Base-by-base conservation (phyloP, 805 yeast genomes). In the Candida cerambycidarum region DNA sequence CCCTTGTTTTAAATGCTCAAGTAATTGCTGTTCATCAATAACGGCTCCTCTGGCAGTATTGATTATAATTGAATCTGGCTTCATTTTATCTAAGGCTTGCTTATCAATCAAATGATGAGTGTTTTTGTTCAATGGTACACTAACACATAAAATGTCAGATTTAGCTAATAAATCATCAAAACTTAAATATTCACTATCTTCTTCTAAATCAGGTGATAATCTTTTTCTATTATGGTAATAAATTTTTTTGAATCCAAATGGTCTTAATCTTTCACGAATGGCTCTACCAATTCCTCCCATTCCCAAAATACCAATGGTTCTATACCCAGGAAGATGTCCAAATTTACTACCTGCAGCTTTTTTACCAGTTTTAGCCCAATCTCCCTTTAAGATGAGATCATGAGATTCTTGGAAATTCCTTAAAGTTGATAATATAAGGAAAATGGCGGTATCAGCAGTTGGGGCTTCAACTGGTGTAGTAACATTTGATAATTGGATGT, bases 41-140 rank as follows among this genome's bases (percentile, higher is more conserved):
- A 89, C 80, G 2, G 92, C 84, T 14, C 97, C 97, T 56, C 97
- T 78, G 5, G 96, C 93, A 10, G 95, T 88, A 65, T 89, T 89
- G 31, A 88, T 82, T 19, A 83, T 65, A 12, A 85, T 79, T 25
- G 82, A 89, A 31, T 89, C 93, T 44, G 80, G 79, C 62, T 89
- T 89, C 86, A 85, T 81, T 62, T 82, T 78, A 17, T 64, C 57
- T 42, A 89, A 73, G 1, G 81, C 69, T 10, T 73, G 81, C 36
- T 68, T 74, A 62, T 83, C 75, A 58, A 89, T 72, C 35, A 80
- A 69, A 59, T 89, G 95, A 45, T 69, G 77, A 1, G 97, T 89
- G 29, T 76, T 58, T 13, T 76, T 56, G 62, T 85, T 89, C 60
- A 88, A 75, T 30, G 97, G 97, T 38, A 89, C 72, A 55, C 84